These are phyloP conservation scores for Neurospora sp. DNA, from an alignment of 495 filamentous ascomycete species.

Conservation along the genomic window DNA sequence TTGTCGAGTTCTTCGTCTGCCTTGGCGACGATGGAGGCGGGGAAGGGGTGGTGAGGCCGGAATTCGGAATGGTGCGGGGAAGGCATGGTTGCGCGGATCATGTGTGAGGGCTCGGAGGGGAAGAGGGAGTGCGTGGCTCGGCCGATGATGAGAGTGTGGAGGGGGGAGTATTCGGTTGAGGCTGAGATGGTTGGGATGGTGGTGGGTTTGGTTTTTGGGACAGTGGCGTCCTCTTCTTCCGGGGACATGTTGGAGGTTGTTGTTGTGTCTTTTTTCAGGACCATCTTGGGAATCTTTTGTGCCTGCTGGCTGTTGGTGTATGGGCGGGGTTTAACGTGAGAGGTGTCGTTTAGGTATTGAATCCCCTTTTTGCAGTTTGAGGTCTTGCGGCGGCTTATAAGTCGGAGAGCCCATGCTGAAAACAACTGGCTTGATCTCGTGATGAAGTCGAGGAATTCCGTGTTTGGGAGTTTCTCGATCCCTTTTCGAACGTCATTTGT, in stretches of 20 bases:
- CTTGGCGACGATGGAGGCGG: neutral
- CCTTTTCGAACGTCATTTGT: neutral
- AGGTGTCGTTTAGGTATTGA: neutral
- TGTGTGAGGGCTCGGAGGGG: neutral
- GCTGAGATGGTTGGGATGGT: neutral
- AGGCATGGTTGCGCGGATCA: neutral
- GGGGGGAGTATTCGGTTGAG: neutral
- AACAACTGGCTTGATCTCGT: neutral
- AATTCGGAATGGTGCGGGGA: neutral
- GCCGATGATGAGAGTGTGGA: conserved; percentile 1
- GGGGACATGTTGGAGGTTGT: neutral
- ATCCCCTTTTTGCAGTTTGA: neutral
- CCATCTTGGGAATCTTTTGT: neutral
- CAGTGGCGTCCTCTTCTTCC: neutral
- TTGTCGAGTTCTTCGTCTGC: neutral
- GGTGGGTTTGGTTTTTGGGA: neutral
- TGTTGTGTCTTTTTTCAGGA: neutral
- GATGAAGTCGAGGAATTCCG: neutral
- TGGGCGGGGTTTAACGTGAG: neutral
- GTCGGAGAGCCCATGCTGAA: neutral
- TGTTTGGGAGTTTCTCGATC: neutral
- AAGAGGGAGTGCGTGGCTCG: neutral
- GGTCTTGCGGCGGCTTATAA: neutral
- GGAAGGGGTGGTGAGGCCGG: neutral
- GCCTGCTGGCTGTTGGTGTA: neutral